Evolutionary conservation across 352 stramenopile genomes (phyloP).

Genomic region (Phytophthora litchii): DNA sequence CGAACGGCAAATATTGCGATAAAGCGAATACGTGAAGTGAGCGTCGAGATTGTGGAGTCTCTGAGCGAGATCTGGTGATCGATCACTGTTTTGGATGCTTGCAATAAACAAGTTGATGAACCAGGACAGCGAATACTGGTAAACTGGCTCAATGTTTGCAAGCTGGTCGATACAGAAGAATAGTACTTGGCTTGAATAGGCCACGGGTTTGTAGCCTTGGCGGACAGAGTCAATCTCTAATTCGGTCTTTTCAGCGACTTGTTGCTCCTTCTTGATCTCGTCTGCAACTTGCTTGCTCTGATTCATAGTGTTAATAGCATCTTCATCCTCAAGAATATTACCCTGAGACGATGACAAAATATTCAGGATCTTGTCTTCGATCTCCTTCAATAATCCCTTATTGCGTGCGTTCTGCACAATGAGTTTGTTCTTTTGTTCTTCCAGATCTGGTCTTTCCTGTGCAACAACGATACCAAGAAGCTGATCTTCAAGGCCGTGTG

Average conservation of each 20-base stretch:
- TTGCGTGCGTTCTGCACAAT: slow-evolving; percentile 93
- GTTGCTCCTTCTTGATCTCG: slow-evolving; percentile 94
- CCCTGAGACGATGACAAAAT: slow-evolving; percentile 91
- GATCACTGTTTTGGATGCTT: slow-evolving; percentile 90
- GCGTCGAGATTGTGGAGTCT: slow-evolving; percentile 83
- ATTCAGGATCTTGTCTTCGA: slow-evolving; percentile 94
- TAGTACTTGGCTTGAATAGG: slow-evolving; percentile 91
- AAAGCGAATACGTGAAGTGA: slow-evolving; percentile 93
- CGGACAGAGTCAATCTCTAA: slow-evolving; percentile 91
- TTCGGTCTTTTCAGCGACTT: slow-evolving; percentile 90
- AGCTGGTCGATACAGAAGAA: slow-evolving; percentile 96
- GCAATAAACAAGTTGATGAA: slow-evolving; percentile 92
- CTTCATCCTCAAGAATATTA: slow-evolving; percentile 94
- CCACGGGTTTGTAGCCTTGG: slow-evolving; percentile 88
- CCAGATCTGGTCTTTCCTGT: slow-evolving; percentile 91
- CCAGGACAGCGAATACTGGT: slow-evolving; percentile 94
- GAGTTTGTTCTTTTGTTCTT: slow-evolving; percentile 93
- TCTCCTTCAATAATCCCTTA: slow-evolving; percentile 92
- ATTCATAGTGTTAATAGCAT: slow-evolving; percentile 94
- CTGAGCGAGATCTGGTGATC: slow-evolving; percentile 70
- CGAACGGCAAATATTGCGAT: slow-evolving; percentile 93
- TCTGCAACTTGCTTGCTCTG: slow-evolving; percentile 90
- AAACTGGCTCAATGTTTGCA: slow-evolving; percentile 93
- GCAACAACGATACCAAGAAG: slow-evolving; percentile 93
- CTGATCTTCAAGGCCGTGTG: slow-evolving; percentile 91